A percentile compares a stretch with the other conserved stretches of the same genome.
Conservation (phyloP, 176 grass and related monocot genomes). For the Olyra latifolia region DNA sequence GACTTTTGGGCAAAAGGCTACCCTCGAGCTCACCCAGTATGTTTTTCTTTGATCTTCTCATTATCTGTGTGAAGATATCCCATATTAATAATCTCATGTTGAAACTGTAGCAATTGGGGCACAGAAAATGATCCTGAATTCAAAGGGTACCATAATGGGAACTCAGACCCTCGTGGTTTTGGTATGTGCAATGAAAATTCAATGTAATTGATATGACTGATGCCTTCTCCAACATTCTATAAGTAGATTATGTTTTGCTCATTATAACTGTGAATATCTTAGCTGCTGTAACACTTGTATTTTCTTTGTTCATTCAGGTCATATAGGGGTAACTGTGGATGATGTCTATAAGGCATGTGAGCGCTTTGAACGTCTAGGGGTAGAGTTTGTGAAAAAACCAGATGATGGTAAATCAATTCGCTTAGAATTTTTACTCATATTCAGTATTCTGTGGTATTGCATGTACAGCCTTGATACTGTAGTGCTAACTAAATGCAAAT, state of each 20-base stretch:
- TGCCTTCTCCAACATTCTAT: neutral
- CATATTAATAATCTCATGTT: neutral
- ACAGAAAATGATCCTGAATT: conserved; percentile 95
- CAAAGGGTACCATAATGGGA: conserved; percentile 96
- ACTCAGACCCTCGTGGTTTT: conserved; percentile 97
- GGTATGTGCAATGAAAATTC: conserved; percentile 50
- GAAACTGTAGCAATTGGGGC: conserved; percentile 77
- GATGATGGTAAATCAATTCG: conserved; percentile 65
- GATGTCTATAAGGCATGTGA: conserved; percentile 90
- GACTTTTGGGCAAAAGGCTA: conserved; percentile 95
- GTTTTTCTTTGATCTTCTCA: neutral
- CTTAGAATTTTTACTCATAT: neutral
- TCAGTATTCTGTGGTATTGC: neutral
- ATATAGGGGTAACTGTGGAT: conserved; percentile 93
- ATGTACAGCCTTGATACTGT: neutral
- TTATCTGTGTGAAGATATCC: neutral
- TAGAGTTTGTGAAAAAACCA: conserved; percentile 88
- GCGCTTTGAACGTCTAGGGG: conserved; percentile 72
- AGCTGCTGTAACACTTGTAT: neutral
- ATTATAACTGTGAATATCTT: neutral
- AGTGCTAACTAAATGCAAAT: neutral
- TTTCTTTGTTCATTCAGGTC: conserved; percentile 56
- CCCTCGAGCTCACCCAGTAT: conserved; percentile 95
- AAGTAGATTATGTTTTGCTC: neutral
- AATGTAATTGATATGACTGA: neutral